Percentiles rank a stretch among this genome's conserved stretches.
phyloP scores from a whole-genome alignment of 2,329 filamentous ascomycete species.

The Ambrosiella cleistominuta region DNA sequence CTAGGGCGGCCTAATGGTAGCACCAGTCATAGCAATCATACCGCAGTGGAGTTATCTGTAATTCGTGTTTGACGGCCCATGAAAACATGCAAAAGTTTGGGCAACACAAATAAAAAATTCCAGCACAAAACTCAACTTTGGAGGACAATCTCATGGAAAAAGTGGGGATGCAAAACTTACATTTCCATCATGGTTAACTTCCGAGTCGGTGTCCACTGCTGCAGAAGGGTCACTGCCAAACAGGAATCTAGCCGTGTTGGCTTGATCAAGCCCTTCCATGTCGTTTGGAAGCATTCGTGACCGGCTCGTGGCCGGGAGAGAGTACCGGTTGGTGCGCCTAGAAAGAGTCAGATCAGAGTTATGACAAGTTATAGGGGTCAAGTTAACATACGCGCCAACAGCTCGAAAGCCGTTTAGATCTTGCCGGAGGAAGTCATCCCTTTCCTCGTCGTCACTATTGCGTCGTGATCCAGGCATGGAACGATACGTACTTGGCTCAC shows the following conservation, averaged over 20 bases:
- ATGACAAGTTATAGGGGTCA: background rate
- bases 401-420: constrained; percentile 55
- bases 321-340: constrained; percentile 55
- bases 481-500: constrained; percentile 55
- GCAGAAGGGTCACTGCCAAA: constrained; percentile 50
- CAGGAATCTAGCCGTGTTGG: constrained; percentile 70
- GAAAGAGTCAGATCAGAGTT: background rate
- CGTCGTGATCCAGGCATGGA: constrained; percentile 75
- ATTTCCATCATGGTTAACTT: constrained; percentile 26
- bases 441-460: constrained; percentile 82
- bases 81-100: too few relatives aligned
- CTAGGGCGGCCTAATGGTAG: too few relatives aligned
- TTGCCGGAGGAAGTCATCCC: constrained; percentile 54
- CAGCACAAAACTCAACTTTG: too few relatives aligned
- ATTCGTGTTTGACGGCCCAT: too few relatives aligned
- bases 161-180: constrained; percentile 6
- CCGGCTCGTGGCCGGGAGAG: constrained; percentile 63
- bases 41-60: too few relatives aligned
- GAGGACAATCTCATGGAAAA: too few relatives aligned
- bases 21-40: too few relatives aligned
- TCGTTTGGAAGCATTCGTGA: constrained; percentile 46
- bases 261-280: constrained; percentile 51
- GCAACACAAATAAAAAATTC: too few relatives aligned
- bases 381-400: constrained; percentile 55
- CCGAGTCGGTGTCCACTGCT: constrained; percentile 3